Evolutionary conservation across 495 filamentous ascomycete species (phyloP).

Genomic region (Podospora conica): DNA sequence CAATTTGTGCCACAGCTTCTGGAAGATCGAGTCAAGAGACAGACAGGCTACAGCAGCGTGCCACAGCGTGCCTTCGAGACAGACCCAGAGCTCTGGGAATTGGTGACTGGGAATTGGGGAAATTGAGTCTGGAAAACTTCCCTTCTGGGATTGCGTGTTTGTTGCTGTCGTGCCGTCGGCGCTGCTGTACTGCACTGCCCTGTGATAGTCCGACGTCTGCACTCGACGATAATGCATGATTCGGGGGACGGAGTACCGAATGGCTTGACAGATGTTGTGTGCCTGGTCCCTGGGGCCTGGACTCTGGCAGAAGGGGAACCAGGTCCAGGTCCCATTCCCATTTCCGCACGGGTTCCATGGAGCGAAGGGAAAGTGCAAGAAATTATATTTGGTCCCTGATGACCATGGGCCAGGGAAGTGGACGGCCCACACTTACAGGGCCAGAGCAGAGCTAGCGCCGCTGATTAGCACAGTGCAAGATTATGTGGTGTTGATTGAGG

Average conservation of each 20-base stretch:
- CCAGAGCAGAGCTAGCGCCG: not conserved
- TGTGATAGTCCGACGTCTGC: too few species aligned
- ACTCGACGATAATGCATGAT: not conserved
- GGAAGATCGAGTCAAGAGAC: too few species aligned
- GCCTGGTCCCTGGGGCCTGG: not conserved
- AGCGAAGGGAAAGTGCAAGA: not conserved
- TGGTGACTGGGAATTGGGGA: not conserved
- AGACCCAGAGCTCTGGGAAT: not conserved
- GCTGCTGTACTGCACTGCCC: not conserved
- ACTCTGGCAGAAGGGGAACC: too few species aligned
- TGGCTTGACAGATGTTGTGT: not conserved
- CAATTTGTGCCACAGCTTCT: not conserved
- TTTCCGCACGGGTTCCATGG: not conserved
- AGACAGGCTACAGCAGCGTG: not conserved
- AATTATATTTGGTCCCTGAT: not conserved
- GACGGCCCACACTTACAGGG: not conserved
- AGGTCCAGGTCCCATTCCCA: not conserved
- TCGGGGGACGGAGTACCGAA: not conserved
- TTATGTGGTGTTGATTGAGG: not conserved
- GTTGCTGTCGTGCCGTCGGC: not conserved
- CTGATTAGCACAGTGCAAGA: not conserved
- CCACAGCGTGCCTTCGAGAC: not conserved
- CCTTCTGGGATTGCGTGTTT: not conserved
- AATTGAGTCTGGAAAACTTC: not conserved
- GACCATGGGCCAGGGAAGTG: not conserved